Evolutionary conservation across 1,139 yeast species (phyloP).

Genomic region (Tardiomyces depauwii): DNA sequence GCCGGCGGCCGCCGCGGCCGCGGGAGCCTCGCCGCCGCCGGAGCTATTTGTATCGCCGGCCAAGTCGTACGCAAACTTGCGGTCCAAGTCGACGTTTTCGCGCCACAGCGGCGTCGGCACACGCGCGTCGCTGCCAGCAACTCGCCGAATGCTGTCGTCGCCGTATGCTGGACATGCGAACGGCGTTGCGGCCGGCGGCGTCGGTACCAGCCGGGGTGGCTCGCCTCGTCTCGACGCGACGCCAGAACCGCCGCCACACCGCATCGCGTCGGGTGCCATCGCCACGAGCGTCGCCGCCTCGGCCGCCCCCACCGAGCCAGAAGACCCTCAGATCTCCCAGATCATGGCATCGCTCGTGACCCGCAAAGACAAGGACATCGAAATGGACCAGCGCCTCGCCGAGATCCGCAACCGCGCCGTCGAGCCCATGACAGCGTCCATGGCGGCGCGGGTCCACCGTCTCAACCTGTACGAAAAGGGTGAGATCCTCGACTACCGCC

Average conservation of each 20-base stretch:
- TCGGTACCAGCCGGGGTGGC: not conserved
- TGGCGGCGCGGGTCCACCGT: conserved; percentile 12
- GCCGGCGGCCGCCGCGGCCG: not conserved
- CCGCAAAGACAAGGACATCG: conserved; percentile 8
- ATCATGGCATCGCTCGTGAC: conserved; percentile 6
- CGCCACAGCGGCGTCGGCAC: not conserved
- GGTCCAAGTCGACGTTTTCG: not conserved
- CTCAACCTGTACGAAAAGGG: conserved; percentile 42
- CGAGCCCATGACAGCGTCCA: conserved; percentile 15
- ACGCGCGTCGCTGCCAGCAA: not conserved
- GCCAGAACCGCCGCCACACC: not conserved
- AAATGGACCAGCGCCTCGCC: not conserved
- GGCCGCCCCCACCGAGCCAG: not conserved
- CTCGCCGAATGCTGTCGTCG: conserved; percentile 15
- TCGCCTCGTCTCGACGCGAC: not conserved
- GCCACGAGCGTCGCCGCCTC: not conserved
- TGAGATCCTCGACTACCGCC: conserved; percentile 34
- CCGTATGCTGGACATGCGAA: conserved; percentile 9
- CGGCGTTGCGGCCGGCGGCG: too few species aligned
- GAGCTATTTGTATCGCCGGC: not conserved
- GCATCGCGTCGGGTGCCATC: not conserved
- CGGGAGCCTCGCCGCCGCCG: not conserved
- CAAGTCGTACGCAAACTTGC: not conserved
- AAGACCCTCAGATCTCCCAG: not conserved
- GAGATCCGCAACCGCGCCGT: conserved; percentile 1